Evolutionary conservation across 805 yeast genomes (phyloP), one percentile per base, ranked within the genome.

Genomic region (Helenozyma rhizophorensis): DNA sequence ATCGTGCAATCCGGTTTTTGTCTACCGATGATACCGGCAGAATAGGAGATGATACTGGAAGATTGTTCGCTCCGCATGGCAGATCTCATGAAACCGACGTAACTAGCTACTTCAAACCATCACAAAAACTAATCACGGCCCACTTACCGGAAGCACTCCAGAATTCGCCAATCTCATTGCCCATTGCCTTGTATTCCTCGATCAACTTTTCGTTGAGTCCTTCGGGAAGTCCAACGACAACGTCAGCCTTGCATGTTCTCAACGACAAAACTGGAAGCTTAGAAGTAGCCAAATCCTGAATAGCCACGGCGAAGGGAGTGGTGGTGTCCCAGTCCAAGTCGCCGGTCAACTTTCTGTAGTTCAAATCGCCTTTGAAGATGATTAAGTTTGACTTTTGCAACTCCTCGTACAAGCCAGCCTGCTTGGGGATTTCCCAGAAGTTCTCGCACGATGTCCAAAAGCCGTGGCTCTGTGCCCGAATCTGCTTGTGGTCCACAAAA

Each of bases 211-310:
- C 88, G 45, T 83, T 84, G 25, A 75, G 62, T 3, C 96, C 96
- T 24, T 67, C 70, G 4, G 72, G 69, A 42, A 93, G 72, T 1
- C 95, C 97, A 25, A 85, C 96, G 33, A 83, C 80, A 6, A 89
- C 97, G 55, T 93, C 98, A 1, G 97, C 97, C 62, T 93, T 93
- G 58, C 95, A 82, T 2, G 97, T 93, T 66, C 99, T 78, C 48
- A 93, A 70, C 21, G 94, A 75, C 37, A 87, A 65, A 17, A 86
- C 47, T 11, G 78, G 79, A 34, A 93, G 64, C 7, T 32, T 80
- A 19, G 79, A 71, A 0, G 58, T 44, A 1, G 83, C 82, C 44
- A 90, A 68, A 4, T 76, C 72, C 34, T 83, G 84, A 39, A 90
- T 72, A 4, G 96, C 90, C 0, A 60, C 56, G 4, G 40, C 47